These are phyloP conservation scores for Tanacetum coccineum DNA, from an alignment of 129 eudicot genomes.

Conservation along the genomic window DNA sequence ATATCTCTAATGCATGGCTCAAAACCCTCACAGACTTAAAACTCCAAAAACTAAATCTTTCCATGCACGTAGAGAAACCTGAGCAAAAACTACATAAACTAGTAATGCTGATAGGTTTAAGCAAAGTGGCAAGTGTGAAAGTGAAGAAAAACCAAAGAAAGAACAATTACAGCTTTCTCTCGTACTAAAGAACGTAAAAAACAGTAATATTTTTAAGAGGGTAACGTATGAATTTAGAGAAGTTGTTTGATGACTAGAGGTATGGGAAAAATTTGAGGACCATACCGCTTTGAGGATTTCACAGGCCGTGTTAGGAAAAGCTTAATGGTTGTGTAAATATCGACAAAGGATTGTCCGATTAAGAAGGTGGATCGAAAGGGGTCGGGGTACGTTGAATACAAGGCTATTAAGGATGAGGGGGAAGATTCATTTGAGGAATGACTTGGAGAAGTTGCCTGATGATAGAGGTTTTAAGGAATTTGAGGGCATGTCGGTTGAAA, in stretches of 20 bases:
- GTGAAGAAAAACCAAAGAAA: no score
- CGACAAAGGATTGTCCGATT: constrained; percentile 16
- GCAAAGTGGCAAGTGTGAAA: no score
- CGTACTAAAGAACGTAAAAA: no score
- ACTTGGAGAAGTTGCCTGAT: constrained; percentile 59
- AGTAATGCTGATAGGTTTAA: no score
- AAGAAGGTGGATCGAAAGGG: constrained; percentile 40
- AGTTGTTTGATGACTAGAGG: no score
- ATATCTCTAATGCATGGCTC: constrained; percentile 51
- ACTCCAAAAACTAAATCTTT: constrained; percentile 46
- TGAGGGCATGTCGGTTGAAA: constrained; percentile 57
- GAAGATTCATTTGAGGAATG: constrained; percentile 43
- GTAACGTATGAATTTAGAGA: no score
- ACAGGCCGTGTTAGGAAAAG: no score
- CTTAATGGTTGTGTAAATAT: no score
- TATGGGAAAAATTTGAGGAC: no score
- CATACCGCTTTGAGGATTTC: no score
- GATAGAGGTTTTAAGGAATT: constrained; percentile 52
- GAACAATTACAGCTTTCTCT: no score
- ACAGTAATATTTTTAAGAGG: no score
- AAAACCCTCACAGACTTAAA: constrained; percentile 33
- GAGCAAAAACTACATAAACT: background rate
- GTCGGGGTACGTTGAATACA: background rate
- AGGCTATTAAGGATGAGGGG: background rate
- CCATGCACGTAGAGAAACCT: constrained; percentile 5